Evolutionary conservation across 2,329 filamentous ascomycete species (phyloP).

Genomic region (Cryphonectria japonica): DNA sequence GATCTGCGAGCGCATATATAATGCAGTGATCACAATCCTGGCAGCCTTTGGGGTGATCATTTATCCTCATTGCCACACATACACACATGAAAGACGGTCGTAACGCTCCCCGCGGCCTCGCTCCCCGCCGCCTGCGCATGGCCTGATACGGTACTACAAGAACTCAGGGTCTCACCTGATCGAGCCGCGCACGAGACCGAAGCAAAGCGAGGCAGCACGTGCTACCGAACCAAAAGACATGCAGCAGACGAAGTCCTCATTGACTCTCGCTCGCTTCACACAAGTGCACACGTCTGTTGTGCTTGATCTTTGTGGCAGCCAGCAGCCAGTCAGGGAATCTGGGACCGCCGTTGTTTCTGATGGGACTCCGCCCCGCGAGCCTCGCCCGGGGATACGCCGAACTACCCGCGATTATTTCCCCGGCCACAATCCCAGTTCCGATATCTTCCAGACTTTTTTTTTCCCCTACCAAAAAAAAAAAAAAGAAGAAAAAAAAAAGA

Average conservation of each 20-base stretch:
- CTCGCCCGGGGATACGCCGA: constrained; percentile 18
- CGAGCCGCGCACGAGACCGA: neutral
- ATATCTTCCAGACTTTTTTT: neutral
- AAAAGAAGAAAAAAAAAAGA: neutral
- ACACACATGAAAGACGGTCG: neutral
- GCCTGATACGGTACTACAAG: neutral
- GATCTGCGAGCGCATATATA: constrained; percentile 14
- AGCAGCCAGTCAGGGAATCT: neutral
- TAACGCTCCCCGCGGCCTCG: neutral
- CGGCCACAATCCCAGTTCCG: neutral
- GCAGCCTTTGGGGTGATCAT: neutral
- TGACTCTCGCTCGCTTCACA: neutral
- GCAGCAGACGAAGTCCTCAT: neutral
- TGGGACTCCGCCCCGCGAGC: neutral
- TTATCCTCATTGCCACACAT: neutral
- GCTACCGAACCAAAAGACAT: neutral
- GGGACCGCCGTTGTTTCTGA: neutral
- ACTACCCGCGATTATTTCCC: constrained; percentile 14
- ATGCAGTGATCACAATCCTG: constrained; percentile 10
- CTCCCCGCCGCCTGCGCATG: neutral
- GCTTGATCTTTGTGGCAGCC: neutral
- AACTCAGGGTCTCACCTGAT: neutral
- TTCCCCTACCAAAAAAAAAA: too few relatives aligned
- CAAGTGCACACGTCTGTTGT: neutral
- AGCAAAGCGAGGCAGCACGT: neutral